These are phyloP conservation scores for Pterocarpus santalinus DNA, from an alignment of 306 rosid genomes.

Conservation along the genomic window DNA sequence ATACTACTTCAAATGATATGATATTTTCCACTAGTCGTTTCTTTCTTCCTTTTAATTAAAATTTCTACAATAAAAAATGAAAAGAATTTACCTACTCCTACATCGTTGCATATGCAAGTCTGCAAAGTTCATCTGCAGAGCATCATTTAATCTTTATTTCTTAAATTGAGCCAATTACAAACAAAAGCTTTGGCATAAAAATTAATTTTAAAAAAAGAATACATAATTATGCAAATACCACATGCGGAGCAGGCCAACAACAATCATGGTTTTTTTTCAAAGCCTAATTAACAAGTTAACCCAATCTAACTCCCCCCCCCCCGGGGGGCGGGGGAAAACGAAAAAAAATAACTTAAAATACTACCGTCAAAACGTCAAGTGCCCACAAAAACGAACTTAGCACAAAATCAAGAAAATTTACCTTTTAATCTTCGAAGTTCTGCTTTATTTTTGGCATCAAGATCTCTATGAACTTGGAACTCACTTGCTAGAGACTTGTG, in stretches of 20 bases:
- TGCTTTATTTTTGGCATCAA: slow-evolving; percentile 76
- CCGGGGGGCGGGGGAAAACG: too few relatives aligned
- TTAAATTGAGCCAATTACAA: too few relatives aligned
- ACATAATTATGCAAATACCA: too few relatives aligned
- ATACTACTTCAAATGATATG: background rate
- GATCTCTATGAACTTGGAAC: slow-evolving; percentile 65
- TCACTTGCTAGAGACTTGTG: slow-evolving; percentile 71
- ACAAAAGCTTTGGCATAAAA: too few relatives aligned
- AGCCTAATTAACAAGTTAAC: background rate
- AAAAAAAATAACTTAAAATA: too few relatives aligned
- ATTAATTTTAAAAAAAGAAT: too few relatives aligned
- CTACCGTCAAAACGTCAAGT: too few relatives aligned
- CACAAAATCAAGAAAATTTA: slow-evolving; percentile 44
- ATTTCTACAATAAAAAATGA: background rate
- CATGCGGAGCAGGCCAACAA: background rate
- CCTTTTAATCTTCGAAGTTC: slow-evolving; percentile 69
- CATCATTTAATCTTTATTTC: too few relatives aligned
- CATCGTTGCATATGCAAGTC: too few relatives aligned
- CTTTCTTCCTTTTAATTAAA: background rate
- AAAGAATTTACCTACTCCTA: too few relatives aligned
- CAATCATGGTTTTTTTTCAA: background rate
- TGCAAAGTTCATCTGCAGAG: too few relatives aligned
- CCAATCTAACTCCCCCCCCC: background rate
- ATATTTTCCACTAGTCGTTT: background rate
- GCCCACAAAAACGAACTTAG: background rate